Evolutionary conservation across 495 filamentous ascomycete genomes (phyloP).

Genomic region (Collariella sp.): DNA sequence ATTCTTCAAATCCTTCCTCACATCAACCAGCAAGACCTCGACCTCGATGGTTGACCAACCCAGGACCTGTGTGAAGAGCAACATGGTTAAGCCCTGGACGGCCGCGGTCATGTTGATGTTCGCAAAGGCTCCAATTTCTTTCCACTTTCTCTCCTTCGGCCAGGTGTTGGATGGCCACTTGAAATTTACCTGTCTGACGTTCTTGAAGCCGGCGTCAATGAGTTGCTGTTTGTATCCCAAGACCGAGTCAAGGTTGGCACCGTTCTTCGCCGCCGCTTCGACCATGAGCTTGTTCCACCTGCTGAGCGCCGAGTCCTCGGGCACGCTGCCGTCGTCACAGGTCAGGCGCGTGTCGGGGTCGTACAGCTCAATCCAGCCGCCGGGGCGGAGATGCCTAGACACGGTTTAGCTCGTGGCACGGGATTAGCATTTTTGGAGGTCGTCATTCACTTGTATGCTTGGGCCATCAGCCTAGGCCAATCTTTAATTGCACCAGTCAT

Average conservation of each 20-base stretch:
- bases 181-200: slow-evolving; percentile 11
- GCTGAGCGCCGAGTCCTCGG: slow-evolving; percentile 8
- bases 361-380: slow-evolving; percentile 21
- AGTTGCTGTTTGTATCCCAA: slow-evolving; percentile 6
- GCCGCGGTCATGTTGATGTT: slow-evolving; percentile 6
- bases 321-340: slow-evolving; percentile 14
- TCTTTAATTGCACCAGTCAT: slow-evolving; percentile 41
- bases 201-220: slow-evolving; percentile 14
- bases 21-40: slow-evolving; percentile 9
- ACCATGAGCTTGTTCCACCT: neutral
- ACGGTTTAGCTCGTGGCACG: neutral
- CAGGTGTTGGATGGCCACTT: slow-evolving; percentile 17
- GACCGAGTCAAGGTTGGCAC: neutral
- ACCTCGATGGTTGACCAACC: slow-evolving; percentile 17
- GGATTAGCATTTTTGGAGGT: no score
- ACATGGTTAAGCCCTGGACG: slow-evolving; percentile 13
- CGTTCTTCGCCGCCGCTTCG: slow-evolving; percentile 10
- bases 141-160: slow-evolving; percentile 17
- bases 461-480: slow-evolving; percentile 33
- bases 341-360: slow-evolving; percentile 16
- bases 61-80: slow-evolving; percentile 14
- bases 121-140: slow-evolving; percentile 15
- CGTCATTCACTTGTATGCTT: slow-evolving; percentile 2
- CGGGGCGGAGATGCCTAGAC: slow-evolving; percentile 13
- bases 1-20: slow-evolving; percentile 19